Evolutionary conservation across 2,329 filamentous ascomycete genomes (phyloP), one percentile per base, ranked within the genome.

Genomic region (Sporothrix schenckii): DNA sequence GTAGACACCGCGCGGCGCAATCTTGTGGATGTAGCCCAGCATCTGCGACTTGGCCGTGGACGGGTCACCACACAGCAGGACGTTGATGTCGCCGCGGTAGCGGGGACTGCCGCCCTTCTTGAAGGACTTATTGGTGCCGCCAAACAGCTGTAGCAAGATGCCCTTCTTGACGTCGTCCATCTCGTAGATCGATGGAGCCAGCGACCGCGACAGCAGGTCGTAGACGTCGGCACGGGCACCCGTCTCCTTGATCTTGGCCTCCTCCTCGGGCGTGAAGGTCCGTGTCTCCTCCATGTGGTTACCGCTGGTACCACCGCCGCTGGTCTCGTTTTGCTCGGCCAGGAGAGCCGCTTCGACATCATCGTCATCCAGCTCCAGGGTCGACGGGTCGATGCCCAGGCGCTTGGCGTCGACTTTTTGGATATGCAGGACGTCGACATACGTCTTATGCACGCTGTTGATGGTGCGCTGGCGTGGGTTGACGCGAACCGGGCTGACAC

Each of bases 151-250:
- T 4, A 99, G 88, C 13, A 99, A 84, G 72, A 99, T 97, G 13
- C 95, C 95, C 82, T 99, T 99, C 85, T 99, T 99, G 63, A 98
- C 93, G 77, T 99, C 95, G 75, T 99, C 95, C 89, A 97, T 92
- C 80, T 99, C 95, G 82, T 96, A 97, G 77, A 99, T 91, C 72
- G 94, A 97, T 16, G 95, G 95, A 2, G 95, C 95, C 39, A 99
- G 84, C 1, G 94, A 98, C 50, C 94, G 89, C 21, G 95, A 87
- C 4, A 99, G 87, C 30, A 99, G 87, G 27, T 99, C 94, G 79
- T 99, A 99, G 69, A 99, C 89, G 79, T 99, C 95, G 1, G 90
- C 84, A 68, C 95, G 89, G 44, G 87, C 86, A 13, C 92, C 92
- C 13, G 92, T 95, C 71, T 87, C 89, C 76, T 88, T 91, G 78